Base-by-base conservation (phyloP, 345 rosid genomes). In the Excoecaria cochinchinensis region DNA sequence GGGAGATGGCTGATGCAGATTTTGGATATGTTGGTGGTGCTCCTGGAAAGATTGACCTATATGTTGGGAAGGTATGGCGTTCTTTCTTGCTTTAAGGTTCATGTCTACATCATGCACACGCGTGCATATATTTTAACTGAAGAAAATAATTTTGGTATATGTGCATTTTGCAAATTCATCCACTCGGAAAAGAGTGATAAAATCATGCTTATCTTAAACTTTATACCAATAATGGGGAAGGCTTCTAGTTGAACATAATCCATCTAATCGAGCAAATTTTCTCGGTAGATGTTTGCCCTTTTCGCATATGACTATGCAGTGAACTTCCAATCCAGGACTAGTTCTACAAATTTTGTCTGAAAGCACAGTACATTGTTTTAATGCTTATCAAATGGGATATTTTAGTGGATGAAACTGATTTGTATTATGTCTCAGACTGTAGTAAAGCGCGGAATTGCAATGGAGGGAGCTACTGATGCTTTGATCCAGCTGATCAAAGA, bases 1-100 rank as follows among this genome's bases (percentile, higher is more conserved):
- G 99, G 4, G 98, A 95, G 88, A 95, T 93, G 99, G 99, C 98
- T 56, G 99, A 95, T 79, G 99, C 99, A 58, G 99, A 93, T 81
- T 95, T 95, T 31, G 98, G 98, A 8, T 95, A 95, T 47, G 98
- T 95, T 2, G 99, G 99, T 10, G 99, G 98, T 31, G 89, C 97
- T 76, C 99, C 98, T 4, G 99, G 99, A 62, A 93, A 93, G 89
- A 95, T 93, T 10, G 99, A 93, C 82, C 91, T 95, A 52, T 91
- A 95, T 46, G 99, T 93, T 0, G 99, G 99, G 63, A 95, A 95
- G 98, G 98, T 93, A 81, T 62, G n/a, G 16, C 36, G 74, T 58
- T 57, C 5, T 66, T 75, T 50, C 79, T 4, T 69, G 21, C 69
- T 75, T 42, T 25, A 16, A 67, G 69, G 17, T 58, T 59, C 67